Evolutionary conservation across 192 early-diverging fungal genomes (phyloP).

Genomic region (Linnemannia schmuckeri): DNA sequence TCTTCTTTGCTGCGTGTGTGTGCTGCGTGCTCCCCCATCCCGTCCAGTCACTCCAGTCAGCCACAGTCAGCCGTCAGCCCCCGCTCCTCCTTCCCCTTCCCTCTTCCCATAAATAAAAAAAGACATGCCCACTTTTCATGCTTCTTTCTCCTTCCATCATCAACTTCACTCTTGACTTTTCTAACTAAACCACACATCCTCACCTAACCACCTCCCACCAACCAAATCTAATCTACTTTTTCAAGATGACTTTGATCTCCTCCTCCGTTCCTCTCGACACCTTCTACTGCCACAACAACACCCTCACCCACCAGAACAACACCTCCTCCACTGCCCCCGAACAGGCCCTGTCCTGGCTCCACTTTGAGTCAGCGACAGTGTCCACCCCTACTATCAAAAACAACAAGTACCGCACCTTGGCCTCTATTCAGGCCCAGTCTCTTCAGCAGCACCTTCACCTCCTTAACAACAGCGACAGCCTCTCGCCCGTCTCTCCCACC

Average conservation of each 20-base stretch:
- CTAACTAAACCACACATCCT: slow-evolving; percentile 12
- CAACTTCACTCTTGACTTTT: neutral
- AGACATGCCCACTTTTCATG: neutral
- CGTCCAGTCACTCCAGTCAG: slow-evolving; percentile 1
- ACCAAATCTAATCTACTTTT: neutral
- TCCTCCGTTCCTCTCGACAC: slow-evolving; percentile 20
- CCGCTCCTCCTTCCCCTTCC: neutral
- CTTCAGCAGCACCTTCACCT: slow-evolving; percentile 23
- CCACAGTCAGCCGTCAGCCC: slow-evolving; percentile 1
- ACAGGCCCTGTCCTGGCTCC: slow-evolving; percentile 56
- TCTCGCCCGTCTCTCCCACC: slow-evolving; percentile 5
- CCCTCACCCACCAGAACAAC: slow-evolving; percentile 12
- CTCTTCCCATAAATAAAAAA: neutral
- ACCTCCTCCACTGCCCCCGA: neutral
- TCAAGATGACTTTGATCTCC: slow-evolving; percentile 49
- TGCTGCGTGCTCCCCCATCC: neutral
- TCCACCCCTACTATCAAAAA: slow-evolving; percentile 11
- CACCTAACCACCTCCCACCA: neutral
- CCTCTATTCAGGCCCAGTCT: slow-evolving; percentile 38
- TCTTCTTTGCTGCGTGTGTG: too few relatives aligned
- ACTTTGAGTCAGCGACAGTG: slow-evolving; percentile 34
- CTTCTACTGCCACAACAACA: slow-evolving; percentile 11
- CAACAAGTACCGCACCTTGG: slow-evolving; percentile 54
- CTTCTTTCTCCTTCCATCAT: neutral
- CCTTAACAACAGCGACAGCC: slow-evolving; percentile 3